Conservation (phyloP, 805 yeast genomes). For the Pichia gijzeniarum region DNA sequence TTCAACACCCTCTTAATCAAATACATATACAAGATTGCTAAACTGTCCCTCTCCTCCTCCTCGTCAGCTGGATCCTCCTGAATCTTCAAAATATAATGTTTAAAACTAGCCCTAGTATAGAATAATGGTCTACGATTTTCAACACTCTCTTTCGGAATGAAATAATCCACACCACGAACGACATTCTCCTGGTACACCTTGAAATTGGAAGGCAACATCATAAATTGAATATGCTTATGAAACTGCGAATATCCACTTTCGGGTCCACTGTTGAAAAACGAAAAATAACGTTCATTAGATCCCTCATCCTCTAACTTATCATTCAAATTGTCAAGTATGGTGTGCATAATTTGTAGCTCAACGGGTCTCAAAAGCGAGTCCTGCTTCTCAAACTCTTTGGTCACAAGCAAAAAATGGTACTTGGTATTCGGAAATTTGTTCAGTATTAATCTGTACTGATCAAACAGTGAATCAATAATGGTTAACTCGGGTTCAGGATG, state of each 20-base stretch:
- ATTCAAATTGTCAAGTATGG: constrained; percentile 47
- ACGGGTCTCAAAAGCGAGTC: constrained; percentile 59
- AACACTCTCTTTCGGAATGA: constrained; percentile 43
- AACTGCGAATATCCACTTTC: constrained; percentile 91
- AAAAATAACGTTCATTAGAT: constrained; percentile 43
- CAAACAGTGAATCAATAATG: constrained; percentile 46
- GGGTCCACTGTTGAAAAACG: constrained; percentile 85
- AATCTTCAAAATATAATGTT: constrained; percentile 74
- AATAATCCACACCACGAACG: constrained; percentile 40
- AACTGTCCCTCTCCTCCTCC: constrained; percentile 45
- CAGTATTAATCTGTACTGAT: constrained; percentile 56
- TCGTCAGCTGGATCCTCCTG: constrained; percentile 32
- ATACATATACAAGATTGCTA: constrained; percentile 66
- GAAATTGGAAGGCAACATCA: constrained; percentile 59
- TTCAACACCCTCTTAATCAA: constrained; percentile 68
- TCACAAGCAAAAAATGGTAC: constrained; percentile 72
- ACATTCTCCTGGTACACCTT: constrained; percentile 50
- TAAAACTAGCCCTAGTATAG: constrained; percentile 59
- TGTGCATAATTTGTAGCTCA: constrained; percentile 59
- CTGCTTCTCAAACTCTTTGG: constrained; percentile 70
- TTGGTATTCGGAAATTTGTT: constrained; percentile 85
- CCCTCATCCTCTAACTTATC: constrained; percentile 17
- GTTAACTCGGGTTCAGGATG: constrained; percentile 74
- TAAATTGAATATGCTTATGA: constrained; percentile 87
- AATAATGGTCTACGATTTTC: constrained; percentile 50